Conservation (phyloP, 441 rosid species). For the Aleurites moluccanus region DNA sequence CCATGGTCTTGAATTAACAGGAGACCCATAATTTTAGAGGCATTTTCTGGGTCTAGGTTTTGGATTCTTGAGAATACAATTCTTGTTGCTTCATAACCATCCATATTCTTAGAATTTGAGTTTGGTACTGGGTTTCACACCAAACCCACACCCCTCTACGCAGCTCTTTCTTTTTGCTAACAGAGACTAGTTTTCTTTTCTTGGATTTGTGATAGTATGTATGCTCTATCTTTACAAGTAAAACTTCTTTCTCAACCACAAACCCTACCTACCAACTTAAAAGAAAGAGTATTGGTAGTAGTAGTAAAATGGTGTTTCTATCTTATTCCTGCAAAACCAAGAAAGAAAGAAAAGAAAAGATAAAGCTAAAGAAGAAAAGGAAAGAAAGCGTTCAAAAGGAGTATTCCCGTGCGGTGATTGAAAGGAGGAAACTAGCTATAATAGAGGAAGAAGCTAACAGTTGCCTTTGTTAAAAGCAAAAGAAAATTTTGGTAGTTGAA, state of each 20-base stretch:
- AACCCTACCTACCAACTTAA: constrained; percentile 43
- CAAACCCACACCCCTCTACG: constrained; percentile 24
- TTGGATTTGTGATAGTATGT: constrained; percentile 21
- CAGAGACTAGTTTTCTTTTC: constrained; percentile 16
- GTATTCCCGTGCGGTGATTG: constrained; percentile 36
- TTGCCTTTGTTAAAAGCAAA: constrained; percentile 20
- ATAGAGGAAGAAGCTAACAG: neutral
- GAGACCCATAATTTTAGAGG: constrained; percentile 92
- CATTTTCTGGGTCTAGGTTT: constrained; percentile 79
- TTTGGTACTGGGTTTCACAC: constrained; percentile 26
- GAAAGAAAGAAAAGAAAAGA: constrained; percentile 1
- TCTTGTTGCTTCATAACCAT: constrained; percentile 85
- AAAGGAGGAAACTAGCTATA: constrained; percentile 16
- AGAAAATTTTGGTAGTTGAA: constrained; percentile 26
- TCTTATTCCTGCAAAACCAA: constrained; percentile 45
- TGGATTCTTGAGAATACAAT: constrained; percentile 83
- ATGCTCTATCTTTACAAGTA: constrained; percentile 33
- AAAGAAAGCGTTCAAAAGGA: constrained; percentile 29
- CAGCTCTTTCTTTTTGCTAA: constrained; percentile 30
- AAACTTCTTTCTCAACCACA: constrained; percentile 57
- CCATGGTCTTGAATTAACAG: constrained; percentile 84
- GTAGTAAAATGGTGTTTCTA: constrained; percentile 26
- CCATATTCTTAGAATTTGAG: constrained; percentile 43
- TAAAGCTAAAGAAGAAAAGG: constrained; percentile 8
- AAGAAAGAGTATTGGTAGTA: constrained; percentile 6